Base-by-base conservation (phyloP, 768 basidiomycete species). In the Russula sp. region DNA sequence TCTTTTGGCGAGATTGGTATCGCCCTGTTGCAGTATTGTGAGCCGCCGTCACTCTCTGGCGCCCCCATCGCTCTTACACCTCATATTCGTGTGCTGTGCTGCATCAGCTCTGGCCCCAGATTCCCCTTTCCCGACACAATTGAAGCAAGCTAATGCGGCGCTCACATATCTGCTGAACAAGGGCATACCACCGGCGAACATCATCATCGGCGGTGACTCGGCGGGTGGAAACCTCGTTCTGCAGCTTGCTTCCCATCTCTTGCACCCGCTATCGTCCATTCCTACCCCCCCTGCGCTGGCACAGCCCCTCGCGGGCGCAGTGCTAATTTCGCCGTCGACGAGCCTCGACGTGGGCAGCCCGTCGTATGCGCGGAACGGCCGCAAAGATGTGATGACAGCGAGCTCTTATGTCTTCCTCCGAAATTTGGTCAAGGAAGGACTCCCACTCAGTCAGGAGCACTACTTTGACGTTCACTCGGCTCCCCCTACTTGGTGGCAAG, bases 141-240 rank as follows among this genome's bases (percentile, higher is more conserved):
- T 67, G 48, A 62, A 58, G 25, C 64, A 69, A 53, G 53, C 65
- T 1, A 65, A 58, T 5, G 39, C 42, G 6, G 68, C 63, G 4
- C 29, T 69, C 4, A 50, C 48, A 16, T 57, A 65, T 34, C 32
- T 69, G 42, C 48, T 65, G 22, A 59, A 65, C 10, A 55, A 57
- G 13, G 68, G 68, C 8, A 66, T 69, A 4, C 32, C 61, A 1
- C 29, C 66, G 0, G 58, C 67, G 3, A 63, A 64, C 18, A 68
- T 69, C 6, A 51, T 56, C 51, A 46, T 69, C 22, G 58, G 60
- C 1, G 68, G 68, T 13, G 68, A 69, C 56, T 68, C 67, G 0
- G 67, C 63, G 4, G 68, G 68, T 10, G 68, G 36, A 32, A 69
- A 68, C 56, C 41, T 69, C 2, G 18, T 66, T 20, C 11, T 69